Base-by-base conservation (phyloP, 768 basidiomycete species). In the Mycena vitilis region DNA sequence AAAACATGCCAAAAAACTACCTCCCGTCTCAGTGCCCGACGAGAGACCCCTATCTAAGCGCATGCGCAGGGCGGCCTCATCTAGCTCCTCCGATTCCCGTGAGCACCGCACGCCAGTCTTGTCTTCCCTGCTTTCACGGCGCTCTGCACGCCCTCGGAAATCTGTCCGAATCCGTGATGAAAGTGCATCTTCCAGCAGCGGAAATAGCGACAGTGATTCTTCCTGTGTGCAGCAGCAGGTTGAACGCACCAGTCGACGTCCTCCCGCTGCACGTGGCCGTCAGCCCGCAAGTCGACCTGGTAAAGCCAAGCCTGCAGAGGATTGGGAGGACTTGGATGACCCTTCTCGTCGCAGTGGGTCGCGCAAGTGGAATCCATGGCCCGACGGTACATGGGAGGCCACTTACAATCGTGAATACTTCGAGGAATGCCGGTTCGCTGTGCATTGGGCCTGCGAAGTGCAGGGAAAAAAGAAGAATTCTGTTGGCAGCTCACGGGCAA, bases 321-420 rank as follows among this genome's bases (percentile, higher is more conserved):
- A 40, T 7, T 38, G 45, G 34, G 55, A 57, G 54, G 55, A 57
- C 37, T 30, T 42, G 7, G 25, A 53, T 40, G 38, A 40, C 38
- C n/a, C n/a, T 44, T 37, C 30, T 60, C 42, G n/a, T 5, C 53
- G 7, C 40, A 22, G 36, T 15, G 30, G 40, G 5, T 37, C 60
- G 23, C 40, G 18, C 20, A 56, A 23, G 18, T 76, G 74, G 73
- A 63, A 76, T 64, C 66, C 68, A 2, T 76, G 75, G 75, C 74
- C 74, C 5, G 71, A 75, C 60, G 75, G 74, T 22, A 37, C 8
- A 0, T 74, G 73, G 61, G 53, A 68, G 45, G 47, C 30, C 2
- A 59, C 64, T 11, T 66, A 70, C 52, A 67, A 58, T 2, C 63
- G 38, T n/a, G 68, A 74, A 54, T 38, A 68, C 13, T 38, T 47